Conservation (phyloP, 148 eudicot species). For the Heliosperma pusillum region DNA sequence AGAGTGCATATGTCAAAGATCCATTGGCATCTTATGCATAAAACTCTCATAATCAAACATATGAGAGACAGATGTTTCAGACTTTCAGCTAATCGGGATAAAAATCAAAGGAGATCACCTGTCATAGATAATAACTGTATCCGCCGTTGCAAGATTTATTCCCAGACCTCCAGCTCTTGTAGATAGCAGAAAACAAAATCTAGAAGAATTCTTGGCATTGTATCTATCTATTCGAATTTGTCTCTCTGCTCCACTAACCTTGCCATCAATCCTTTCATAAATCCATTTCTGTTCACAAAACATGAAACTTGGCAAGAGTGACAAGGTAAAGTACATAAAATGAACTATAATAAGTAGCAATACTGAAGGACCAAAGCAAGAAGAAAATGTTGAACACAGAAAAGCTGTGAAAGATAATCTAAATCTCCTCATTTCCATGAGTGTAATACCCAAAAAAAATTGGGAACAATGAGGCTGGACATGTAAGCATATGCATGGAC, state of each 20-base stretch:
- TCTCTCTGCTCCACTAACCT: slow-evolving; percentile 92
- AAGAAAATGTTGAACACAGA: neutral
- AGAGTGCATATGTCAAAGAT: neutral
- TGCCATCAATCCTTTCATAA: slow-evolving; percentile 96
- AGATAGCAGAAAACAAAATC: slow-evolving; percentile 91
- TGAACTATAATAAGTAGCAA: slow-evolving; percentile 2
- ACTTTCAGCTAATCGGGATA: neutral
- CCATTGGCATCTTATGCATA: neutral
- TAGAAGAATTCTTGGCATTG: slow-evolving; percentile 86
- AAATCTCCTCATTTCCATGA: neutral
- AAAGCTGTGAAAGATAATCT: neutral
- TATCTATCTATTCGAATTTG: slow-evolving; percentile 94
- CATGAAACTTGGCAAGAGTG: slow-evolving; percentile 7
- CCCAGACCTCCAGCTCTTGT: slow-evolving; percentile 99
- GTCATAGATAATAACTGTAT: slow-evolving; percentile 97
- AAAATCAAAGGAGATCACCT: slow-evolving; percentile 43
- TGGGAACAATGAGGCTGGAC: neutral
- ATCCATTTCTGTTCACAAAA: slow-evolving; percentile 72
- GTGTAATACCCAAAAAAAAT: neutral
- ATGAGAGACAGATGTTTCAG: neutral
- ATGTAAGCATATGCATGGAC: slow-evolving; percentile 4
- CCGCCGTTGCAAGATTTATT: slow-evolving; percentile 98
- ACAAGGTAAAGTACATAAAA: slow-evolving; percentile 3
- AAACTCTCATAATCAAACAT: neutral
- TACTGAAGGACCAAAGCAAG: slow-evolving; percentile 5